Evolutionary conservation across 305 asterid species (phyloP).

Genomic region (Caryopteris hybrid): DNA sequence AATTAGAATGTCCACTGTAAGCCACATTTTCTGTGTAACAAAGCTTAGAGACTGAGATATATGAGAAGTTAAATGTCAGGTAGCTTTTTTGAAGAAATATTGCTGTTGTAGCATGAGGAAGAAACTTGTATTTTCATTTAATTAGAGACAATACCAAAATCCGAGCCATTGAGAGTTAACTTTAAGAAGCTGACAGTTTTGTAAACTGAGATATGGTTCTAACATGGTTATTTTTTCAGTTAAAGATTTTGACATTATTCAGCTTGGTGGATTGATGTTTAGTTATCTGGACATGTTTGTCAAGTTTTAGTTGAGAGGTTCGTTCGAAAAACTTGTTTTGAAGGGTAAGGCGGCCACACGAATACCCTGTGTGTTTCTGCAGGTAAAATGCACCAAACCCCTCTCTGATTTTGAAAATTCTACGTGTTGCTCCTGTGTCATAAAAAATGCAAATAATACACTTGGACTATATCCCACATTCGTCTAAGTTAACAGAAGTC

Average conservation of each 20-base stretch:
- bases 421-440: too few species aligned
- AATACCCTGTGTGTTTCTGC: too few species aligned
- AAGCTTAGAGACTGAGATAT: conserved; percentile 17
- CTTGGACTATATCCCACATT: too few species aligned
- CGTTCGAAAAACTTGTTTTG: too few species aligned
- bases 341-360: too few species aligned
- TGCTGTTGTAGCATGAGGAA: conserved; percentile 53
- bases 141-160: conserved; percentile 18
- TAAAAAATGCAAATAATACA: too few species aligned
- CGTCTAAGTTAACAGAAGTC: too few species aligned
- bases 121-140: conserved; percentile 14
- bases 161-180: conserved; percentile 31
- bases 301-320: not conserved
- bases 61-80: conserved; percentile 15
- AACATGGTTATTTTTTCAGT: conserved; percentile 9
- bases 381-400: too few species aligned
- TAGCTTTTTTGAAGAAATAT: conserved; percentile 25
- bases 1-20: conserved; percentile 4
- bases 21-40: conserved; percentile 18
- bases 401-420: too few species aligned
- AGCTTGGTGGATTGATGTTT: not conserved
- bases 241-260: not conserved
- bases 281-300: not conserved
- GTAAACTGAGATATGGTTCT: conserved; percentile 26
- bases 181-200: conserved; percentile 36